Conservation (phyloP, 23 red algal genomes). For the Gracilaria gracilis region DNA sequence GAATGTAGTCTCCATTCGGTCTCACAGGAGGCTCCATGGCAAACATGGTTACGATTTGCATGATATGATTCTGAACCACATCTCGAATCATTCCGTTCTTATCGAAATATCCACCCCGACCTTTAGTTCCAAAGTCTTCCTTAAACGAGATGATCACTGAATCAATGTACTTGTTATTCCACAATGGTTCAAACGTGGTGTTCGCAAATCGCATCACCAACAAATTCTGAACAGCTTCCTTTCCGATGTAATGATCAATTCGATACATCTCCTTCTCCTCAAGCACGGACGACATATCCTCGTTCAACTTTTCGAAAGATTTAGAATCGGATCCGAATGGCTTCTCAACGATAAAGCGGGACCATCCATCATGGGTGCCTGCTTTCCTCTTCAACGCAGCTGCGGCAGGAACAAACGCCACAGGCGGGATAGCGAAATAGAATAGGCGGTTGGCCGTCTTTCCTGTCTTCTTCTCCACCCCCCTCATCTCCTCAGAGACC, state of each 20-base stretch:
- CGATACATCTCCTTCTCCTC: slow-evolving; percentile 88
- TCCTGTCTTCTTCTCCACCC: slow-evolving; percentile 40
- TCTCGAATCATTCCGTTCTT: slow-evolving; percentile 95
- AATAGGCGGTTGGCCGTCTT: slow-evolving; percentile 82
- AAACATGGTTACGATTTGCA: slow-evolving; percentile 92
- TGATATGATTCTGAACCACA: slow-evolving; percentile 98
- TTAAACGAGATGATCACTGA: slow-evolving; percentile 95
- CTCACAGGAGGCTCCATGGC: slow-evolving; percentile 94
- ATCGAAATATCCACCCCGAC: slow-evolving; percentile 97
- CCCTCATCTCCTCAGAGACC: slow-evolving; percentile 67
- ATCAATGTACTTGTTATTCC: slow-evolving; percentile 92
- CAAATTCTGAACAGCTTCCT: slow-evolving; percentile 86
- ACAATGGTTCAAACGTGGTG: slow-evolving; percentile 91
- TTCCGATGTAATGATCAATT: slow-evolving; percentile 98
- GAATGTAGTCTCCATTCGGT: slow-evolving; percentile 84
- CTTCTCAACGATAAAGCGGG: slow-evolving; percentile 95
- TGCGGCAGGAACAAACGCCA: slow-evolving; percentile 80
- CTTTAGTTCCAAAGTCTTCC: slow-evolving; percentile 98
- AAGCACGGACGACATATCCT: slow-evolving; percentile 66
- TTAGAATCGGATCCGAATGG: slow-evolving; percentile 88
- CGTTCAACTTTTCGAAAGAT: slow-evolving; percentile 85
- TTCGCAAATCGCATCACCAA: slow-evolving; percentile 94
- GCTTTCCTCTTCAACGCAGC: slow-evolving; percentile 67
- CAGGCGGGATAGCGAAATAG: slow-evolving; percentile 98
- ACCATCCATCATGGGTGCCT: slow-evolving; percentile 79